Evolutionary conservation across 2,329 filamentous ascomycete genomes (phyloP).

Genomic region (Stachybotrys chlorohalonatus): DNA sequence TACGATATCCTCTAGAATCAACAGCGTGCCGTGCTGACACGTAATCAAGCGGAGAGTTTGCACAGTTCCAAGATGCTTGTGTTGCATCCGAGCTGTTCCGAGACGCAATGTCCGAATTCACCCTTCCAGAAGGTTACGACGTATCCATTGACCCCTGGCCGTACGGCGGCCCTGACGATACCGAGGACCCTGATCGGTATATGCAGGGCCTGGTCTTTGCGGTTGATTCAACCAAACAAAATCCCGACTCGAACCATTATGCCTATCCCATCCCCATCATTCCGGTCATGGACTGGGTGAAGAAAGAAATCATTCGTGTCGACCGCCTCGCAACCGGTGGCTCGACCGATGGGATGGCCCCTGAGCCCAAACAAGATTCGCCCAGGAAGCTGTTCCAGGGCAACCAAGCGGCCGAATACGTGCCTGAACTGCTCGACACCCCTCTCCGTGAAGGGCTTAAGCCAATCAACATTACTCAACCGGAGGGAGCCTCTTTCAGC

Average conservation of each 20-base stretch:
- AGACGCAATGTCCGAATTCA: constrained; percentile 36
- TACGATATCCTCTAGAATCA: constrained; percentile 5
- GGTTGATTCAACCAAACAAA: constrained; percentile 29
- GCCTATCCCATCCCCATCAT: constrained; percentile 51
- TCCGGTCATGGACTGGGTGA: constrained; percentile 48
- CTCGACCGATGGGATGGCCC: constrained; percentile 32
- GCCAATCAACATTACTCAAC: constrained; percentile 64
- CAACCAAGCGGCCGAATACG: constrained; percentile 32
- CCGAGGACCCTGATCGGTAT: constrained; percentile 29
- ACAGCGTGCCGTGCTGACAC: background rate
- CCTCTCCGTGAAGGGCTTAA: constrained; percentile 47
- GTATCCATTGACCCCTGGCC: constrained; percentile 54
- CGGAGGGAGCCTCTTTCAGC: constrained; percentile 57
- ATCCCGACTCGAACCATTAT: constrained; percentile 53
- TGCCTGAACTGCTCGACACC: constrained; percentile 39
- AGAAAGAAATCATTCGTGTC: constrained; percentile 45
- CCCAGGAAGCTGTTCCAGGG: constrained; percentile 37
- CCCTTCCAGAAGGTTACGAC: constrained; percentile 18
- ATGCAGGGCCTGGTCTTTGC: constrained; percentile 44
- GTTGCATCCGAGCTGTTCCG: constrained; percentile 34
- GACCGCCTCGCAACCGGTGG: constrained; percentile 46
- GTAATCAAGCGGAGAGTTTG: constrained; percentile 26
- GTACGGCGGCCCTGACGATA: constrained; percentile 40
- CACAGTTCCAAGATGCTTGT: constrained; percentile 28
- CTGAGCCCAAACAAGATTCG: constrained; percentile 20